phyloP scores from a whole-genome alignment of 1,284 basidiomycete genomes.

The Tylopilus orsonianus region DNA sequence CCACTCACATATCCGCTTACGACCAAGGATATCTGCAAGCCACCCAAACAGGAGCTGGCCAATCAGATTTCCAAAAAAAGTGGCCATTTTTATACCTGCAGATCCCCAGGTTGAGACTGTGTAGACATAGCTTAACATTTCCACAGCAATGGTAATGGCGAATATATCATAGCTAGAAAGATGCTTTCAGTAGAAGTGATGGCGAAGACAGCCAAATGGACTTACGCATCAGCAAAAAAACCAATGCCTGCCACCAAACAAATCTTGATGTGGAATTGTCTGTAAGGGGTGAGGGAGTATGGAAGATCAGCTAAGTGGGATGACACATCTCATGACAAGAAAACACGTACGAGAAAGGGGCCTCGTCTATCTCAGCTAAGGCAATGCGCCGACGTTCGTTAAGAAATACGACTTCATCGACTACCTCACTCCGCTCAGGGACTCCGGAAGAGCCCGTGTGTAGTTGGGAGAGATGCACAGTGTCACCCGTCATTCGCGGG shows the following conservation, averaged over 20 bases:
- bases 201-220: neutral
- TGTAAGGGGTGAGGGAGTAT: conserved; percentile 18
- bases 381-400: conserved; percentile 59
- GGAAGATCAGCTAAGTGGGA: too few relatives aligned
- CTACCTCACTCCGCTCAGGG: too few relatives aligned
- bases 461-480: too few relatives aligned
- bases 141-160: conserved; percentile 70
- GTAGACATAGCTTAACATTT: conserved; percentile 76
- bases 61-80: conserved; percentile 56
- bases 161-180: conserved; percentile 61
- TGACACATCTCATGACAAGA: too few relatives aligned
- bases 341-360: conserved; percentile 45
- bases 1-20: conserved; percentile 37
- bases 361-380: conserved; percentile 70
- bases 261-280: conserved; percentile 67
- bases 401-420: conserved; percentile 8
- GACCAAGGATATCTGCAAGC: conserved; percentile 51
- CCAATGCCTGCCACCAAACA: conserved; percentile 73
- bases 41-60: conserved; percentile 59
- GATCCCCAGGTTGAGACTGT: conserved; percentile 54
- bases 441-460: too few relatives aligned
- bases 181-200: neutral
- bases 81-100: conserved; percentile 74
- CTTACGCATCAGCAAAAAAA: conserved; percentile 79
- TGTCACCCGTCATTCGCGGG: too few relatives aligned